These are phyloP conservation scores for Bauhinia variegata DNA, from an alignment of 306 rosid genomes.

Conservation along the genomic window DNA sequence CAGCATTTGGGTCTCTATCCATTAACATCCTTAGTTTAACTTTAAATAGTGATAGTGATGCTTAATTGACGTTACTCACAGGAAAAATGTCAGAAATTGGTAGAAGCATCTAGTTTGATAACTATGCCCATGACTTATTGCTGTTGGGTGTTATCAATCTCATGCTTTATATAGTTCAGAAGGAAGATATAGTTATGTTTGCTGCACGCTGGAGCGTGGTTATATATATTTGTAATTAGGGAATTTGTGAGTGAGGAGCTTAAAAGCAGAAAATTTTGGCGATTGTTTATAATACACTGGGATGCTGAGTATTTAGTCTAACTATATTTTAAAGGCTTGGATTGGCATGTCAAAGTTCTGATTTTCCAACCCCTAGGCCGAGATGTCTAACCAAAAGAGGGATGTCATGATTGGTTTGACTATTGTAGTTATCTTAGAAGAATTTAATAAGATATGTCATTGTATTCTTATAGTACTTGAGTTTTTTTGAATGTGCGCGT, in stretches of 20 bases:
- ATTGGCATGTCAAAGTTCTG: too few relatives aligned
- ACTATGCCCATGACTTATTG: background rate
- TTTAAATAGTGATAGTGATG: too few relatives aligned
- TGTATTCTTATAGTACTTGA: background rate
- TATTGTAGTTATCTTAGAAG: background rate
- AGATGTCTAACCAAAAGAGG: background rate
- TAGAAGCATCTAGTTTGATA: background rate
- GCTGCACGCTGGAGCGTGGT: background rate
- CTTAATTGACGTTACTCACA: background rate
- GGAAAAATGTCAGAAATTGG: background rate
- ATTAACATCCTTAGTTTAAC: background rate
- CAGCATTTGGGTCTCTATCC: too few relatives aligned
- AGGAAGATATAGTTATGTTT: background rate
- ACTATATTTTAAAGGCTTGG: too few relatives aligned
- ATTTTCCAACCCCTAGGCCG: conserved; percentile 1
- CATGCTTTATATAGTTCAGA: background rate
- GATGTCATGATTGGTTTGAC: background rate
- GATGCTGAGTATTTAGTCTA: too few relatives aligned
- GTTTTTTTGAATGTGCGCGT: background rate
- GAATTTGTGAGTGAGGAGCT: background rate
- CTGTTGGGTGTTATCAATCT: background rate
- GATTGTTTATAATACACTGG: too few relatives aligned
- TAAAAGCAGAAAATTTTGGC: conserved; percentile 19
- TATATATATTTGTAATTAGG: conserved; percentile 17
- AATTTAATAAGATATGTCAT: conserved; percentile 1